Evolutionary conservation across 108 stramenopile genomes (phyloP).

Genomic region (Nitzschia sp.): DNA sequence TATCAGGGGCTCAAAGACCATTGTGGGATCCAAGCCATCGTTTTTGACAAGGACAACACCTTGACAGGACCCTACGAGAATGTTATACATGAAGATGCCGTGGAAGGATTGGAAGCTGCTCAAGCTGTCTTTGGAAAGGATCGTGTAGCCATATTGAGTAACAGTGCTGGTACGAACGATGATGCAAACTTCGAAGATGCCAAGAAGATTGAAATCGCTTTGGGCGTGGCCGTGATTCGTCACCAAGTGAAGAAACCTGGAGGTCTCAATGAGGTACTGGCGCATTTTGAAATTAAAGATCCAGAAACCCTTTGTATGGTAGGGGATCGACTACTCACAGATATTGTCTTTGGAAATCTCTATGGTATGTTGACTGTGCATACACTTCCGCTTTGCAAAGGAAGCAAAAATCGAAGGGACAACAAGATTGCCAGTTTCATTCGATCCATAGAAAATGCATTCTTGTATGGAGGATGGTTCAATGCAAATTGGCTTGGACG

Average conservation of each 20-base stretch:
- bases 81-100: slow-evolving; percentile 61
- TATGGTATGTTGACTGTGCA: slow-evolving; percentile 94
- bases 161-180: slow-evolving; percentile 89
- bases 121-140: slow-evolving; percentile 68
- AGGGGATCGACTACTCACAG: slow-evolving; percentile 91
- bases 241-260: slow-evolving; percentile 93
- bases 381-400: slow-evolving; percentile 67
- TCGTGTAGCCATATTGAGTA: slow-evolving; percentile 87
- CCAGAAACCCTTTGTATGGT: slow-evolving; percentile 83
- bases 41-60: slow-evolving; percentile 95
- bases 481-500: slow-evolving; percentile 44
- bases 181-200: slow-evolving; percentile 80
- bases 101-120: slow-evolving; percentile 60
- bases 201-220: slow-evolving; percentile 60
- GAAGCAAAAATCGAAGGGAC: slow-evolving; percentile 69
- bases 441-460: slow-evolving; percentile 68
- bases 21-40: slow-evolving; percentile 73
- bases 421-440: slow-evolving; percentile 67
- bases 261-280: slow-evolving; percentile 75
- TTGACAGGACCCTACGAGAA: slow-evolving; percentile 89
- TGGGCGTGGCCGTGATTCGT: slow-evolving; percentile 87
- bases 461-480: slow-evolving; percentile 74
- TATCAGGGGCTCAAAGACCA: slow-evolving; percentile 70
- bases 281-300: slow-evolving; percentile 75
- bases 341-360: slow-evolving; percentile 92